Evolutionary conservation across 2,329 filamentous ascomycete species (phyloP).

Genomic region (Monilinia polystroma): DNA sequence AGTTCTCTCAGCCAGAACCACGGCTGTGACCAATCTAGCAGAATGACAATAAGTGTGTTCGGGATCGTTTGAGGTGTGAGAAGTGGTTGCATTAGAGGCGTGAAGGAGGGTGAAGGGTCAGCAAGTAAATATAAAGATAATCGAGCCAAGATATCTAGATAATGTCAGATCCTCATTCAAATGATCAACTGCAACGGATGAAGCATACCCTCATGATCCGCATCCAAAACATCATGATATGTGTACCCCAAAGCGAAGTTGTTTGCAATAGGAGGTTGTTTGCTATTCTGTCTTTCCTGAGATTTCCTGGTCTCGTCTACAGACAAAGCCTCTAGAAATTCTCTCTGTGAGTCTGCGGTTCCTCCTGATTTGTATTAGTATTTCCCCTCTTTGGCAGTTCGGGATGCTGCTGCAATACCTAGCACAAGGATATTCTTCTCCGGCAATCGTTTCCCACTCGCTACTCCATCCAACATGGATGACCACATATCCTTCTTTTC

Average conservation of each 20-base stretch:
- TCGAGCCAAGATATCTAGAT: constrained; percentile 78
- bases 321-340: constrained; percentile 68
- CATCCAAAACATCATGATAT: constrained; percentile 90
- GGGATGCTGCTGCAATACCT: constrained; percentile 52
- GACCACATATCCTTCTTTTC: constrained; percentile 89
- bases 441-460: constrained; percentile 83
- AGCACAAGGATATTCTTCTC: constrained; percentile 90
- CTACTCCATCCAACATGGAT: constrained; percentile 85
- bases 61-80: constrained; percentile 80
- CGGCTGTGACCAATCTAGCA: constrained; percentile 94
- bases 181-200: neutral
- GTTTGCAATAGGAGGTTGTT: constrained; percentile 79
- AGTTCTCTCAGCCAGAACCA: constrained; percentile 90
- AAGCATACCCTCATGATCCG: constrained; percentile 81
- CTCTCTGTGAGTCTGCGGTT: constrained; percentile 76
- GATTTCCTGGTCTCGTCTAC: constrained; percentile 43
- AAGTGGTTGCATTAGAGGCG: constrained; percentile 77
- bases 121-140: constrained; percentile 86
- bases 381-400: constrained; percentile 15
- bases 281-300: constrained; percentile 55
- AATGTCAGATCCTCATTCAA: constrained; percentile 28
- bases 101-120: constrained; percentile 80
- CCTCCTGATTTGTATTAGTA: constrained; percentile 58
- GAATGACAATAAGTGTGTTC: constrained; percentile 81
- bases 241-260: constrained; percentile 92